A percentile compares a stretch with the other conserved stretches of the same genome.
These are phyloP conservation scores for Babesia gibsoni DNA, from an alignment of 169 alveolate genomes.

Conservation along the genomic window DNA sequence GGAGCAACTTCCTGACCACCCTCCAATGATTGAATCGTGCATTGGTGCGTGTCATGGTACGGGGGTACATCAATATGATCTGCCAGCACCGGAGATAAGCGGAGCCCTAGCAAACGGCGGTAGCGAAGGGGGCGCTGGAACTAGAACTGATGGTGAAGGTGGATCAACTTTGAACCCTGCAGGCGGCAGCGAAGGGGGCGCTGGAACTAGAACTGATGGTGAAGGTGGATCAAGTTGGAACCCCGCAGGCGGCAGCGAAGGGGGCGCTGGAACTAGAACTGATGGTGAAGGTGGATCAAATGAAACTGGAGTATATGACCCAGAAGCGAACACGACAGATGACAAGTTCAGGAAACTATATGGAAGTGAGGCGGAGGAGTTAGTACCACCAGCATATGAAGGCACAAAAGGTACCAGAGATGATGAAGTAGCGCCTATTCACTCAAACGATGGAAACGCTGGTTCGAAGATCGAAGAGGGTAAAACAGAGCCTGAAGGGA, in stretches of 20 bases:
- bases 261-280: background rate
- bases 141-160: conserved; percentile 2
- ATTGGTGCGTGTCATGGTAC: conserved; percentile 7
- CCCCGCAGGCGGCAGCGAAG: background rate
- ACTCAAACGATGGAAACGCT: background rate
- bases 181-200: background rate
- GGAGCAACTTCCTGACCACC: conserved; percentile 26
- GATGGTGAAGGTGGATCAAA: too few relatives aligned
- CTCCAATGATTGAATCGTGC: conserved; percentile 35
- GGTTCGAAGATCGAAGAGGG: background rate
- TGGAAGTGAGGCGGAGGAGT: too few relatives aligned
- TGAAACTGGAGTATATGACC: too few relatives aligned
- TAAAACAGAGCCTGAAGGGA: background rate
- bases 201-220: background rate
- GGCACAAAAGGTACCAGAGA: background rate
- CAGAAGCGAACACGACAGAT: too few relatives aligned
- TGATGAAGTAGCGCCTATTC: background rate
- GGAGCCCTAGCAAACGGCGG: background rate
- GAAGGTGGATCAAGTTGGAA: too few relatives aligned
- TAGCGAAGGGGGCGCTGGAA: background rate
- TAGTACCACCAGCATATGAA: too few relatives aligned
- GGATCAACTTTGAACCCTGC: background rate
- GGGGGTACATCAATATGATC: background rate
- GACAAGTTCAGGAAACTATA: too few relatives aligned
- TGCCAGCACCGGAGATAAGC: background rate